These are phyloP conservation scores for Esteya vermicola DNA, from an alignment of 2,329 filamentous ascomycete genomes.

Conservation along the genomic window DNA sequence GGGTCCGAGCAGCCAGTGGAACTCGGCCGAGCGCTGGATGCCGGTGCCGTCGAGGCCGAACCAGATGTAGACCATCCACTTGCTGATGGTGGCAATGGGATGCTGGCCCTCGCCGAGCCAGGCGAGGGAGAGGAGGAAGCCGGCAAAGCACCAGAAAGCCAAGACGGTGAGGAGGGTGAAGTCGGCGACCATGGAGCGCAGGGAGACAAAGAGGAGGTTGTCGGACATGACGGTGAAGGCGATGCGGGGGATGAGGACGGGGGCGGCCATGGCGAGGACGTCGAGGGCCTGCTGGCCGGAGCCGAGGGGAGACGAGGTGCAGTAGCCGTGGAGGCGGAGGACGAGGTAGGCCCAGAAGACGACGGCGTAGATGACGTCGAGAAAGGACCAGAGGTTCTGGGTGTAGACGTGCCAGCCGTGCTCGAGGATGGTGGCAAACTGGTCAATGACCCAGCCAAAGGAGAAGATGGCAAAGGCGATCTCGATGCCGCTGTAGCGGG, in stretches of 20 bases:
- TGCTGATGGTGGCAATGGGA: conserved; percentile 55
- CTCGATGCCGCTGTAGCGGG: conserved; percentile 42
- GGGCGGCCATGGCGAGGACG: conserved; percentile 65
- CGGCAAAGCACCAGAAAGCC: conserved; percentile 70
- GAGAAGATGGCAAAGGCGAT: conserved; percentile 58
- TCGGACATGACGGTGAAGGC: conserved; percentile 75
- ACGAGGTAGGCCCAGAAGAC: conserved; percentile 58
- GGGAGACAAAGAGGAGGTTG: conserved; percentile 68
- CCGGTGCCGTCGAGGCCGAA: conserved; percentile 68
- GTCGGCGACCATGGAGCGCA: conserved; percentile 75
- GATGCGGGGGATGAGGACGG: conserved; percentile 61
- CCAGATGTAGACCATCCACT: conserved; percentile 93
- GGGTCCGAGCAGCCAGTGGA: conserved; percentile 69
- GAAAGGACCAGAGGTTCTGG: conserved; percentile 78
- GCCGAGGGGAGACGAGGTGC: conserved; percentile 28
- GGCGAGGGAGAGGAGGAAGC: conserved; percentile 64
- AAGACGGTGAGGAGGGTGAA: conserved; percentile 66
- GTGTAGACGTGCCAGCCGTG: conserved; percentile 69
- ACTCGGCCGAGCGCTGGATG: conserved; percentile 47
- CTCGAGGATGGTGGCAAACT: conserved; percentile 62
- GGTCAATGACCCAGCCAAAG: conserved; percentile 66
- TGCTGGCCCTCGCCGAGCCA: conserved; percentile 60
- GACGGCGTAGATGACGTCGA: conserved; percentile 63
- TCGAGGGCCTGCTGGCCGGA: conserved; percentile 56
- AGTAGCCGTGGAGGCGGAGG: conserved; percentile 52